phyloP scores from a whole-genome alignment of 2,329 filamentous ascomycete species.

The Acrodontium crateriforme region DNA sequence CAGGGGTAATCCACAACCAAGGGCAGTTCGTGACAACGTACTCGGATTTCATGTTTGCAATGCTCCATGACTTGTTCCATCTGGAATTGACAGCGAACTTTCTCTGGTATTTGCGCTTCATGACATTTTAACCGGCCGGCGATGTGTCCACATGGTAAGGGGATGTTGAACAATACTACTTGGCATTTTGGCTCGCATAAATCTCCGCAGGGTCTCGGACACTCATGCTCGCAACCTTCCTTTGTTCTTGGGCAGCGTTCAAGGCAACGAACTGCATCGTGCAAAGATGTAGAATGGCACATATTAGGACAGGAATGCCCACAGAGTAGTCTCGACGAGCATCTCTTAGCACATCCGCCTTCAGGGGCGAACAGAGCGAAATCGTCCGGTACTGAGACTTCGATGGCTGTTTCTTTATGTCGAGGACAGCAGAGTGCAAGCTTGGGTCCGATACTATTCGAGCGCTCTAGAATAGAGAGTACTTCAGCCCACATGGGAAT shows the following conservation, averaged over 20 bases:
- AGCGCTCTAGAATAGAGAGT: conserved; percentile 34
- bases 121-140: too few relatives aligned
- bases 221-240: conserved; percentile 29
- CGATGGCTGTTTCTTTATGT: conserved; percentile 40
- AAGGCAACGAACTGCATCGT: conserved; percentile 27
- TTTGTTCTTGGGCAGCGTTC: conserved; percentile 26
- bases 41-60: too few relatives aligned
- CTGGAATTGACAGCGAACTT: too few relatives aligned
- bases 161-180: conserved; percentile 14
- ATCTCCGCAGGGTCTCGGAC: conserved; percentile 28
- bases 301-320: conserved; percentile 32
- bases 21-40: too few relatives aligned
- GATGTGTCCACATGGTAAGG: conserved; percentile 21
- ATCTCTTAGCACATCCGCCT: conserved; percentile 44
- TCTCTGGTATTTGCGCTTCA: too few relatives aligned
- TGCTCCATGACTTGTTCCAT: too few relatives aligned
- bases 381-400: conserved; percentile 41
- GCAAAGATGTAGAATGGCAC: conserved; percentile 32
- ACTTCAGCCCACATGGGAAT: conserved; percentile 53
- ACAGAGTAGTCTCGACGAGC: conserved; percentile 30
- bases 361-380: conserved; percentile 45
- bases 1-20: too few relatives aligned
- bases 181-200: conserved; percentile 25
- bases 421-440: conserved; percentile 47
- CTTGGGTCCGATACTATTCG: conserved; percentile 34